Evolutionary conservation across 331 rosid genomes (phyloP), one percentile per base, ranked within the genome.

Genomic region (Pyracantha coccinea): DNA sequence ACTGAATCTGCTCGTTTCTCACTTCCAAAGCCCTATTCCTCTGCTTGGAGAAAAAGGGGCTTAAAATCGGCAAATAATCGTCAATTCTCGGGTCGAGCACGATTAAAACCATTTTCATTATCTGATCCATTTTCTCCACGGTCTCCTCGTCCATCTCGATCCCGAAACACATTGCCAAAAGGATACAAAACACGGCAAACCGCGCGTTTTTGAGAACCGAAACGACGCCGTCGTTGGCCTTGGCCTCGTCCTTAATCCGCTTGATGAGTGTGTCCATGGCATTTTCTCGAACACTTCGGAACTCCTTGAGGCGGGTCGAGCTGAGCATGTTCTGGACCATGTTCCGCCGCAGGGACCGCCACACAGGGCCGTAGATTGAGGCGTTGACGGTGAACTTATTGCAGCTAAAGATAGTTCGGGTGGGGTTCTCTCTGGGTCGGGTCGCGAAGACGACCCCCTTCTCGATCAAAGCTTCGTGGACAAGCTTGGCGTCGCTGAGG

Each of bases 261-360:
- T 71, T 64, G 66, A 90, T 78, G 41, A 94, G 79, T 14, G 29
- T 87, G 11, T 90, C 83, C 97, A 94, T 94, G 1, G 99, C 96
- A 0, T 80, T 81, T 13, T 80, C 79, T 2, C 99, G 74, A 6
- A 91, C 92, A 7, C 33, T 8, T 9, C 82, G 87, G 67, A 94
- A 94, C 81, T 90, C 97, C 75, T 83, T 90, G 0, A 94, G 5
- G 77, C 94, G 78, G 7, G 54, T 71, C 1, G 97, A 92, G 65
- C 89, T 88, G 12, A 94, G 95, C 99, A 94, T 94, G 82, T 94
- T 94, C 87, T 94, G 97, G 13, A 94, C 99, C 95, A 94, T 85
- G 93, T 94, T 94, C 35, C 80, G 68, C 24, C 99, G 74, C 31
- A 94, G 78, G 0, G 97, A 86, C 71, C 96, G 80, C 99, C 99